Conservation (phyloP, 2,329 filamentous ascomycete genomes). For the Aureobasidium lini region DNA sequence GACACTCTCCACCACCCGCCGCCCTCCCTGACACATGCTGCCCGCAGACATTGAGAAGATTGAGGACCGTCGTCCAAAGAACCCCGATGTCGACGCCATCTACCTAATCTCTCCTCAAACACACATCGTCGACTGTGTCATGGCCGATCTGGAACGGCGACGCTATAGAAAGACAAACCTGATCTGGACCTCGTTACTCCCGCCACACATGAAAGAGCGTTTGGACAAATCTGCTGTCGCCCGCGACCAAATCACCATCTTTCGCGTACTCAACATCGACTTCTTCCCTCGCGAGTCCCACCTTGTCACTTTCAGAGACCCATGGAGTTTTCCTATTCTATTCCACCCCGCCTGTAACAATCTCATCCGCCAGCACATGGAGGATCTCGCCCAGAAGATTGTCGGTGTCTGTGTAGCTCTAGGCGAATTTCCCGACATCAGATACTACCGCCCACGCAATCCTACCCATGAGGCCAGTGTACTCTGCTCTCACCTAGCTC, state of each 20-base stretch:
- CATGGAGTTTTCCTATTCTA: slow-evolving; percentile 88
- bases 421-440: slow-evolving; percentile 89
- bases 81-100: slow-evolving; percentile 87
- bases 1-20: neutral
- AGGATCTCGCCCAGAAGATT: slow-evolving; percentile 81
- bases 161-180: slow-evolving; percentile 74
- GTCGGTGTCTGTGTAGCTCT: slow-evolving; percentile 81
- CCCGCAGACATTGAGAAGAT: slow-evolving; percentile 82
- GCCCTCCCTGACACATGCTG: slow-evolving; percentile 25
- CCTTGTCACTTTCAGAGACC: slow-evolving; percentile 83
- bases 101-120: slow-evolving; percentile 82
- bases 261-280: slow-evolving; percentile 77
- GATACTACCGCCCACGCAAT: slow-evolving; percentile 74
- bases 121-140: slow-evolving; percentile 85
- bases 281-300: slow-evolving; percentile 89
- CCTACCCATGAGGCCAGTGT: slow-evolving; percentile 81
- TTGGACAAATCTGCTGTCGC: slow-evolving; percentile 65
- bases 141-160: slow-evolving; percentile 81
- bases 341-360: slow-evolving; percentile 87
- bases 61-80: slow-evolving; percentile 73
- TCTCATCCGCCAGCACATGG: slow-evolving; percentile 75
- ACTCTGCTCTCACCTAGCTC: slow-evolving; percentile 77
- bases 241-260: slow-evolving; percentile 68
- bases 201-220: slow-evolving; percentile 61
- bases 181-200: slow-evolving; percentile 76